phyloP scores from a whole-genome alignment of 2,329 filamentous ascomycete genomes.

The Elsinoe perseae region DNA sequence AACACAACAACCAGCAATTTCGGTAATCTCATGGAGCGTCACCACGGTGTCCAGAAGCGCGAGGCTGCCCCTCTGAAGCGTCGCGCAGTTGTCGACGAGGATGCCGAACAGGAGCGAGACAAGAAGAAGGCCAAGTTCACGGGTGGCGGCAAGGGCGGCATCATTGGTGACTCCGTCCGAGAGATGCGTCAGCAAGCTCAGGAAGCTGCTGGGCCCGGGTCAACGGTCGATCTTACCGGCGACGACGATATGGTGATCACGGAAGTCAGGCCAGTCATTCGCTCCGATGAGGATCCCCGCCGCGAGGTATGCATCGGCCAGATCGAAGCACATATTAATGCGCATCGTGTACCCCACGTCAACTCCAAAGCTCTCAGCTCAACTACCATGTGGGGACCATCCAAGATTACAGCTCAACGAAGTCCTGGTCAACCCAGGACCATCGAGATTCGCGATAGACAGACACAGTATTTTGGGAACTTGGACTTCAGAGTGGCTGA shows the following conservation, averaged over 20 bases:
- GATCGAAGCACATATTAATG: slow-evolving; percentile 18
- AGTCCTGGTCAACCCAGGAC: slow-evolving; percentile 40
- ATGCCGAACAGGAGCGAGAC: slow-evolving; percentile 28
- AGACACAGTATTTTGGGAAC: slow-evolving; percentile 63
- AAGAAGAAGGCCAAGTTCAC: slow-evolving; percentile 39
- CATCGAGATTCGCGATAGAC: slow-evolving; percentile 68
- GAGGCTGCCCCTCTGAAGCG: slow-evolving; percentile 56
- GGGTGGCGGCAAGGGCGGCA: slow-evolving; percentile 45
- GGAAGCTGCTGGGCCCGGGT: slow-evolving; percentile 24
- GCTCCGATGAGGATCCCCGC: slow-evolving; percentile 11
- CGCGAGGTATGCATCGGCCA: slow-evolving; percentile 19
- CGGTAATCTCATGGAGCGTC: slow-evolving; percentile 60
- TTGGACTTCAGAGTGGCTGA: slow-evolving; percentile 60
- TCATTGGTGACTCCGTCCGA: slow-evolving; percentile 60
- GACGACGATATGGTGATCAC: slow-evolving; percentile 23
- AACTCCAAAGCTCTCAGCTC: slow-evolving; percentile 17
- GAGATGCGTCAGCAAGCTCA: slow-evolving; percentile 46
- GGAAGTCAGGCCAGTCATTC: slow-evolving; percentile 13
- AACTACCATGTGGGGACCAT: slow-evolving; percentile 52
- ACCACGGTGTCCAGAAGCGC: slow-evolving; percentile 68
- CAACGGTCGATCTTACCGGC: slow-evolving; percentile 43
- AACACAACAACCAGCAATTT: slow-evolving; percentile 29
- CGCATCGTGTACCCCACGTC: slow-evolving; percentile 18
- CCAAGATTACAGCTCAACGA: slow-evolving; percentile 61
- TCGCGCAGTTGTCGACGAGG: slow-evolving; percentile 43